Percentiles rank a stretch among this genome's conserved stretches.
These are phyloP conservation scores for Lichtheimia ornata DNA, from an alignment of 371 early-diverging fungal species.

Conservation along the genomic window DNA sequence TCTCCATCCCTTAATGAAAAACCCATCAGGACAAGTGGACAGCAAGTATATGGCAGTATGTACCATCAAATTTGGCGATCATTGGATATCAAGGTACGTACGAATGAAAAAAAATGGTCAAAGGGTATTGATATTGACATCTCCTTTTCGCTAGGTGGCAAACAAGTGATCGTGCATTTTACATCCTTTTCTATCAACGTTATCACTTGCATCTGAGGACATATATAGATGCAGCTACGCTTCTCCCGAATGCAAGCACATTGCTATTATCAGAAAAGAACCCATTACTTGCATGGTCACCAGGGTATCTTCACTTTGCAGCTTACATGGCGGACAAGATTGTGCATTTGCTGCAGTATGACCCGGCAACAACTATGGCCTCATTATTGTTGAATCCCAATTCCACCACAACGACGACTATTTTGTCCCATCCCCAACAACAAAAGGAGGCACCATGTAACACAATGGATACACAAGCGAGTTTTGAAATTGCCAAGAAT, in stretches of 20 bases:
- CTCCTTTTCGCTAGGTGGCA: constrained; percentile 41
- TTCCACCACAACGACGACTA: too few species aligned
- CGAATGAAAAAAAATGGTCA: background rate
- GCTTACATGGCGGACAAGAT: constrained; percentile 55
- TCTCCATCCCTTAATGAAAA: constrained; percentile 1
- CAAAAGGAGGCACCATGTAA: too few species aligned
- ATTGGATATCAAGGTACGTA: constrained; percentile 14
- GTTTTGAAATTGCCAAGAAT: too few species aligned
- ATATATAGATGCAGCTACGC: constrained; percentile 24
- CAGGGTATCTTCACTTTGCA: constrained; percentile 56
- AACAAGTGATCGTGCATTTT: constrained; percentile 61
- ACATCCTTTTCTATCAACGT: constrained; percentile 59
- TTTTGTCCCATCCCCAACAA: too few species aligned
- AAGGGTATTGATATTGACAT: background rate
- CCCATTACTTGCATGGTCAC: constrained; percentile 39
- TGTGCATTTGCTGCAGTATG: constrained; percentile 30
- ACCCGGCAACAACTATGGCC: too few species aligned
- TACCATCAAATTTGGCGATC: background rate
- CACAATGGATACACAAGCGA: too few species aligned
- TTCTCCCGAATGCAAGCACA: background rate
- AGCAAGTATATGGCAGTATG: background rate
- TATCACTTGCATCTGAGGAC: constrained; percentile 48
- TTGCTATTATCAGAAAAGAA: constrained; percentile 21
- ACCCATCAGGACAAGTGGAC: background rate
- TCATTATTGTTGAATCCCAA: too few species aligned